Evolutionary conservation across 2,329 filamentous ascomycete genomes (phyloP).

Genomic region (Thielaviopsis ethacetica): DNA sequence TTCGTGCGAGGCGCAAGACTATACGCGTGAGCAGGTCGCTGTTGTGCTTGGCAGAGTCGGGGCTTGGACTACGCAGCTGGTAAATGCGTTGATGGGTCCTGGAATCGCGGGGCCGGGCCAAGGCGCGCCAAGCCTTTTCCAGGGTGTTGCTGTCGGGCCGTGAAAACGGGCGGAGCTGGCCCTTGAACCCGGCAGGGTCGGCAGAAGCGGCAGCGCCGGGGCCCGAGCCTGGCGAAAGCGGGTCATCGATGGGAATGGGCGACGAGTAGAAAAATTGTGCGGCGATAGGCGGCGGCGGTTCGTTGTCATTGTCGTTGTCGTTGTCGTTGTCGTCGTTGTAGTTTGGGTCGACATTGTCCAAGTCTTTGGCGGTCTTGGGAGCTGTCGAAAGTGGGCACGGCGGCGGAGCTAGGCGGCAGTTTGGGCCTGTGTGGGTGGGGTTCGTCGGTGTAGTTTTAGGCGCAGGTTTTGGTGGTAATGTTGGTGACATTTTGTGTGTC

Average conservation of each 20-base stretch:
- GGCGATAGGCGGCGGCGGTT: slow-evolving; percentile 38
- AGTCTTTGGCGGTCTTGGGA: not conserved
- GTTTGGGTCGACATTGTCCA: not conserved
- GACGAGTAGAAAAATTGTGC: slow-evolving; percentile 80
- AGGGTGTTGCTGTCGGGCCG: slow-evolving; percentile 62
- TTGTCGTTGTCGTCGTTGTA: slow-evolving; percentile 18
- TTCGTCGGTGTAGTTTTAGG: not conserved
- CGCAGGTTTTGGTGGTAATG: not conserved
- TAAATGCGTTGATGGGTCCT: slow-evolving; percentile 27
- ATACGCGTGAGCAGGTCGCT: slow-evolving; percentile 23
- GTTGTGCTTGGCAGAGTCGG: slow-evolving; percentile 18
- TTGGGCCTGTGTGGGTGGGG: slow-evolving; percentile 23
- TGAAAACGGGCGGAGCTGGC: slow-evolving; percentile 61
- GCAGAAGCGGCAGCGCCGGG: slow-evolving; percentile 23
- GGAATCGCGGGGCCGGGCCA: slow-evolving; percentile 34
- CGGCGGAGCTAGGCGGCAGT: slow-evolving; percentile 37
- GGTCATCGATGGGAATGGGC: slow-evolving; percentile 70
- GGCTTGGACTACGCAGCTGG: slow-evolving; percentile 1
- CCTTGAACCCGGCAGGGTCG: slow-evolving; percentile 33
- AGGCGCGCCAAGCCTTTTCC: slow-evolving; percentile 57
- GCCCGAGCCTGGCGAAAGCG: slow-evolving; percentile 50
- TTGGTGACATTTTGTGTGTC: not conserved
- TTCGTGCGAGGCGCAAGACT: slow-evolving; percentile 26
- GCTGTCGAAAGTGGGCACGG: not conserved
- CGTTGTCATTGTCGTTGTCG: slow-evolving; percentile 24